Evolutionary conservation across 768 basidiomycete species (phyloP).

Genomic region (Rubroboletus pulcherrimus): DNA sequence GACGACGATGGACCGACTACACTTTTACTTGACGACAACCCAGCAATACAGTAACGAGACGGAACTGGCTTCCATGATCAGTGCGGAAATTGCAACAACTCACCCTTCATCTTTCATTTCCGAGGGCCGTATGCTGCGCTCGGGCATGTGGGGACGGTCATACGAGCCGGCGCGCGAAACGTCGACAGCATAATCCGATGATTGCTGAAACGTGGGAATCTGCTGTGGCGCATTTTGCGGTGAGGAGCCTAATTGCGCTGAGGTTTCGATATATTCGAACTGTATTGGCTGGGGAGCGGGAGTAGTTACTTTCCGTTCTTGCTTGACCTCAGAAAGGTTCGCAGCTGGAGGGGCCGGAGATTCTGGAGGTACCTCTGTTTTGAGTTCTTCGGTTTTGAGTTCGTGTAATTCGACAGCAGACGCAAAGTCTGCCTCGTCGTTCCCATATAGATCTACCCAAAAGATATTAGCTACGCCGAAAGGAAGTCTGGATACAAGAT

Average conservation of each 20-base stretch:
- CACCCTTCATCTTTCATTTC: conserved; percentile 99
- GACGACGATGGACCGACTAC: conserved; percentile 44
- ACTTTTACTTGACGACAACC: conserved; percentile 29
- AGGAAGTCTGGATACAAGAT: neutral
- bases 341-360: conserved; percentile 17
- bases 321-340: conserved; percentile 18
- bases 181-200: conserved; percentile 48
- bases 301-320: conserved; percentile 13
- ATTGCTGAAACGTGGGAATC: conserved; percentile 77
- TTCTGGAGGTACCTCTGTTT: conserved; percentile 27
- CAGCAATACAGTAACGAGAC: conserved; percentile 17
- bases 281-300: conserved; percentile 8
- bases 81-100: conserved; percentile 37
- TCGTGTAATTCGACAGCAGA: conserved; percentile 42
- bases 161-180: conserved; percentile 37
- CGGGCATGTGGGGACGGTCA: conserved; percentile 41
- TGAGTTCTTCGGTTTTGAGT: conserved; percentile 25
- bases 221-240: conserved; percentile 54
- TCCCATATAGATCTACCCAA: conserved; percentile 61
- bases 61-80: conserved; percentile 11
- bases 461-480: neutral
- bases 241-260: conserved; percentile 26
- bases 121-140: conserved; percentile 72
- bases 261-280: conserved; percentile 10
- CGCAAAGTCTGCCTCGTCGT: conserved; percentile 56